These are phyloP conservation scores for Ustulina deusta DNA, from an alignment of 2,329 filamentous ascomycete species.

Conservation along the genomic window DNA sequence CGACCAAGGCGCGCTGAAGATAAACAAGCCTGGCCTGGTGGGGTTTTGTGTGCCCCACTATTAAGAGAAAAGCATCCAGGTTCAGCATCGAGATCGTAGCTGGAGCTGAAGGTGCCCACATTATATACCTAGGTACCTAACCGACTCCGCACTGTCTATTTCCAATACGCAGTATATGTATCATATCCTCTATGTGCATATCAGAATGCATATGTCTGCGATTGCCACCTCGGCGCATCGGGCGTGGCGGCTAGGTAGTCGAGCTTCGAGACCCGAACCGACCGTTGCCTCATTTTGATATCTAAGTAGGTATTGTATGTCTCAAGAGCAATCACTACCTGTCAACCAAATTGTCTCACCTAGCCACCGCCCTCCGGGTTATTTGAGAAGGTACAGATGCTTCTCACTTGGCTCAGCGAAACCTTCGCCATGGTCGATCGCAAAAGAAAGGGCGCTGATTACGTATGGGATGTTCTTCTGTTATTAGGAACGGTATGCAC, in stretches of 20 bases:
- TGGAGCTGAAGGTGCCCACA: no score
- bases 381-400: conserved; percentile 47
- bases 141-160: no score
- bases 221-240: conserved; percentile 22
- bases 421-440: conserved; percentile 52
- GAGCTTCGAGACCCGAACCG: conserved; percentile 22
- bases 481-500: conserved; percentile 50
- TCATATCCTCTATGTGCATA: no score
- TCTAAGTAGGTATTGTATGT: no score
- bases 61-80: conserved; percentile 4
- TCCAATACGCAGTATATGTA: no score
- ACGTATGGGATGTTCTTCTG: conserved; percentile 52
- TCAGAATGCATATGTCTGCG: background rate
- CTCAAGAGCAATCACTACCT: conserved; percentile 4
- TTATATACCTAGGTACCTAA: no score
- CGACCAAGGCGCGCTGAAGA: conserved; percentile 25
- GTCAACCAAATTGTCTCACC: conserved; percentile 16
- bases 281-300: conserved; percentile 6
- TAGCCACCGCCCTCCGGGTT: conserved; percentile 15
- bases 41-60: conserved; percentile 18
- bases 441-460: conserved; percentile 51
- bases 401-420: conserved; percentile 49
- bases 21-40: conserved; percentile 30
- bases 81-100: no score
- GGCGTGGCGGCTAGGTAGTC: conserved; percentile 21